phyloP scores from a whole-genome alignment of 116 monocot species.

The Phalaenopsis hybrid region DNA sequence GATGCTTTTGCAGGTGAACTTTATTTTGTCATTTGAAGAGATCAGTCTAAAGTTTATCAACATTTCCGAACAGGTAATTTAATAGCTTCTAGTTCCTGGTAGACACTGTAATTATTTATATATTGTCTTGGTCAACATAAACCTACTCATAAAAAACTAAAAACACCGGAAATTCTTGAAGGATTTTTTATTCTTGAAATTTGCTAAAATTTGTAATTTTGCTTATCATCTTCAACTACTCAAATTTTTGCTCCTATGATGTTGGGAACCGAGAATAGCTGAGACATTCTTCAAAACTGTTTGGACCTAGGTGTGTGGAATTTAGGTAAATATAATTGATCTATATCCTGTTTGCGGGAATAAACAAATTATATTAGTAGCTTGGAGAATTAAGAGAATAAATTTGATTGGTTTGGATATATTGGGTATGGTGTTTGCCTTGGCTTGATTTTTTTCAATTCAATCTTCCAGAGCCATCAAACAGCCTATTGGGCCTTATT shows the following conservation, averaged over 20 bases:
- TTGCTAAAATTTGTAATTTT: neutral
- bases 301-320: neutral
- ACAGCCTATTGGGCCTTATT: neutral
- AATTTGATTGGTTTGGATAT: neutral
- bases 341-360: neutral
- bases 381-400: neutral
- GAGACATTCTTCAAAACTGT: neutral
- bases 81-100: neutral
- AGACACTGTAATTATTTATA: neutral
- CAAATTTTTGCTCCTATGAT: neutral
- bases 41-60: too few relatives aligned
- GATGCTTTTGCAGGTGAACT: conserved; percentile 9
- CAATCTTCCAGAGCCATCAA: neutral
- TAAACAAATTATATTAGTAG: neutral
- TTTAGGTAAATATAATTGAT: neutral
- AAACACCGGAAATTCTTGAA: neutral
- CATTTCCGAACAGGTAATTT: conserved; percentile 13
- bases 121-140: neutral
- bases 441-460: neutral
- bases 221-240: neutral
- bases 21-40: too few relatives aligned
- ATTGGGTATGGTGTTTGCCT: neutral
- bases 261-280: neutral
- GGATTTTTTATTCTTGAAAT: neutral
- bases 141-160: neutral